Evolutionary conservation across 2,329 filamentous ascomycete genomes (phyloP), one percentile per base, ranked within the genome.

Genomic region (Volutella citrinella): DNA sequence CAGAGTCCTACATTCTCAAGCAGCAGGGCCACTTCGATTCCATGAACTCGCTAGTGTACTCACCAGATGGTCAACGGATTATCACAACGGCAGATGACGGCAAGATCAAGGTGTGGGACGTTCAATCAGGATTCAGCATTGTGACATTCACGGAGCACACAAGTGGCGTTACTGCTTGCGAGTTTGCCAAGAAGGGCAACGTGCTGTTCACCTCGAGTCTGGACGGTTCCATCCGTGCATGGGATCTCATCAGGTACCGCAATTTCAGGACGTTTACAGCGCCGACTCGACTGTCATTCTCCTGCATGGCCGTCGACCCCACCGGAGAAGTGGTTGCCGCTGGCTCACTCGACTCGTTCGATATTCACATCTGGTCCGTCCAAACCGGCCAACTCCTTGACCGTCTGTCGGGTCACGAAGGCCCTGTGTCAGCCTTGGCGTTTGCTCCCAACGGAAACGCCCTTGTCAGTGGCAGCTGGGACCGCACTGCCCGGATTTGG

Each of bases 181-280:
- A 96, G 51, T 97, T 97, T 62, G 84, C 93, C 1, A 95, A 93
- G 65, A 84, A 89, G 58, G 93, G 93, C 43, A 97, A 91, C 53
- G 90, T 98, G 2, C 72, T 98, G 5, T 98, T 97, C 63, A 98
- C 93, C 14, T 83, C 91, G 11, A 96, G 90, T 57, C 69, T 98
- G 27, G 93, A 98, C 59, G 93, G 93, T 9, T 97, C 91, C 3
- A 77, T 98, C 40, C 74, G 93, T 61, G 93, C 93, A 0, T 98
- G 94, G 89, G 93, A 98, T 70, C 68, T 98, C 34, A 87, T 97
- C 43, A 77, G 93, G 43, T 98, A 95, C 65, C 82, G 93, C 50
- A 98, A 97, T 64, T 98, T 98, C 69, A 78, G 90, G 50, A 97
- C 94, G 0, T 98, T 98, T 54, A 97, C 93, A 10, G 91, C 93